A percentile compares a stretch with the other conserved stretches of the same genome.
Conservation (phyloP, 1,284 basidiomycete species). For the Heterobasidion parviporum region DNA sequence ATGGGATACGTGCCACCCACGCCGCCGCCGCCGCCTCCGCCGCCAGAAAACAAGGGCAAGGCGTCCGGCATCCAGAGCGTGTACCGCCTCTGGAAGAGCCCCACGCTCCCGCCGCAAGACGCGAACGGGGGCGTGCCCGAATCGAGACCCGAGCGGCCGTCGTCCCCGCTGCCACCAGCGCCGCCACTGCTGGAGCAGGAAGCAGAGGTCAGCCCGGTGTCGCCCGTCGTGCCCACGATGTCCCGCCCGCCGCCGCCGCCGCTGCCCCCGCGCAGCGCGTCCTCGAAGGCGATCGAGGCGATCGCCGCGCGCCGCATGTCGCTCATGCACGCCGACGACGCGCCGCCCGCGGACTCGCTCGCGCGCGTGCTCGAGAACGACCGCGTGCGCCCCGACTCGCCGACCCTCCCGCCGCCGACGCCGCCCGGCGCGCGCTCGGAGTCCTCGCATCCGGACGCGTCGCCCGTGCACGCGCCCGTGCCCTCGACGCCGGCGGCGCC, state of each 20-base stretch:
- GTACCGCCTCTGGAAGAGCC: conserved; percentile 62
- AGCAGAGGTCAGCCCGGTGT: no score
- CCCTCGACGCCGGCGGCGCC: background rate
- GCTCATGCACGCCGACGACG: background rate
- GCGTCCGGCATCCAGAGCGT: conserved; percentile 50
- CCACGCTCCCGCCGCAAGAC: conserved; percentile 15
- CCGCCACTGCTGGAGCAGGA: no score
- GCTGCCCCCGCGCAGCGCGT: conserved; percentile 6
- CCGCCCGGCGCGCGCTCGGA: background rate
- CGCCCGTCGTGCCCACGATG: background rate
- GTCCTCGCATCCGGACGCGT: background rate
- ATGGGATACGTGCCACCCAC: conserved; percentile 62
- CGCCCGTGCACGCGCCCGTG: background rate
- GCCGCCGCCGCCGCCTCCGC: conserved; percentile 21
- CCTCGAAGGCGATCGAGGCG: background rate
- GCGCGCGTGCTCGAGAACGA: background rate
- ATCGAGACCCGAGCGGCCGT: conserved; percentile 22
- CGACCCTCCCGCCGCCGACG: background rate
- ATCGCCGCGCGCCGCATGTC: background rate
- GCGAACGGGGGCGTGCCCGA: background rate
- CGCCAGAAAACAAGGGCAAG: conserved; percentile 35
- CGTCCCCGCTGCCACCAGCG: conserved; percentile 27
- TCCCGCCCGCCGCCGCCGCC: conserved; percentile 4
- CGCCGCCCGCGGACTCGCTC: background rate
- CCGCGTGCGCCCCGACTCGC: background rate